Percentiles rank a stretch among this genome's conserved stretches.
Evolutionary conservation across 371 early-diverging fungal species (phyloP).

Genomic region (Haplosporangium sp.): DNA sequence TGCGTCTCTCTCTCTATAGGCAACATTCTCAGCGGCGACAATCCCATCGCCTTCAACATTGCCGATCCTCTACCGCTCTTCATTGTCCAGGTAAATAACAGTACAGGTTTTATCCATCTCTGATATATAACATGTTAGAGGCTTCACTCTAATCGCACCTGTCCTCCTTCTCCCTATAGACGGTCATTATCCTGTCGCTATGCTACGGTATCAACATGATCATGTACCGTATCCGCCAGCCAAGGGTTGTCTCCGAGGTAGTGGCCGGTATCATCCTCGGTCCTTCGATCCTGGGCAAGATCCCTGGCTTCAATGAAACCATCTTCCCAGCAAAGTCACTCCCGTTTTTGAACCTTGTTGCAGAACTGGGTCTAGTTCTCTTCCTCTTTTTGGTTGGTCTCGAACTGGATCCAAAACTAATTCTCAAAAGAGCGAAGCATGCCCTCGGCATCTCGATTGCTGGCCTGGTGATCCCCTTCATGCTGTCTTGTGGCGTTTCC

Average conservation of each 20-base stretch:
- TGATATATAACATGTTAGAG: no score
- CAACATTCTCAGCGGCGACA: conserved; percentile 69
- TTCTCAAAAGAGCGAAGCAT: conserved; percentile 59
- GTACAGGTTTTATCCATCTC: no score
- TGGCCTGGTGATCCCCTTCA: conserved; percentile 81
- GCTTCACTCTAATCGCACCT: not conserved
- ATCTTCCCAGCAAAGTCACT: conserved; percentile 76
- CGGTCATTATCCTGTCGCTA: conserved; percentile 36
- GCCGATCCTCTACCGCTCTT: conserved; percentile 55
- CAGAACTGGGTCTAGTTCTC: conserved; percentile 89
- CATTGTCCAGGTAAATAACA: conserved; percentile 66
- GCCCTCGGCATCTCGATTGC: conserved; percentile 68
- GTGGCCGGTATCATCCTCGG: conserved; percentile 82
- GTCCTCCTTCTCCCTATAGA: conserved; percentile 3
- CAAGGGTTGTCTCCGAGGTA: conserved; percentile 82
- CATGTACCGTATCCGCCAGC: conserved; percentile 71
- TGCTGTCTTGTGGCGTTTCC: conserved; percentile 71
- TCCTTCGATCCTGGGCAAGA: conserved; percentile 79
- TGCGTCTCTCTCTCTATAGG: conserved; percentile 38
- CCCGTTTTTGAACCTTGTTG: conserved; percentile 74
- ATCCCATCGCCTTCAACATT: conserved; percentile 63
- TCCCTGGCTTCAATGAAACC: conserved; percentile 66
- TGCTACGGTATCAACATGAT: conserved; percentile 28
- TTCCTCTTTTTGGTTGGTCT: conserved; percentile 91
- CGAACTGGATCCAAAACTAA: conserved; percentile 73